phyloP scores from a whole-genome alignment of 2,329 filamentous ascomycete genomes.

The Diplocarpon mali region DNA sequence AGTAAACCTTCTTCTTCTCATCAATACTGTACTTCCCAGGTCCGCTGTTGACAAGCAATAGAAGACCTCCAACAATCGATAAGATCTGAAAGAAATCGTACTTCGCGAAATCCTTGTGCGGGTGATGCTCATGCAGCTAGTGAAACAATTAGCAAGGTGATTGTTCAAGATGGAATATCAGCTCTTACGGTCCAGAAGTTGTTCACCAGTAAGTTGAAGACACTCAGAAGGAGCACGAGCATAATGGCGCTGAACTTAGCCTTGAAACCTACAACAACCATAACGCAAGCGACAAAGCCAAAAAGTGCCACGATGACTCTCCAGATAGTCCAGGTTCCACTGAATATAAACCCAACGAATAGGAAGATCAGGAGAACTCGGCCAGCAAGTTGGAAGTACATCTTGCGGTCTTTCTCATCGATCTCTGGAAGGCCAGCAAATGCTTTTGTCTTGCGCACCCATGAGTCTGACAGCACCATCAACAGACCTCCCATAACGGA shows the following conservation, averaged over 20 bases:
- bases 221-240: constrained; percentile 84
- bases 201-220: constrained; percentile 97
- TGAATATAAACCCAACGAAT: constrained; percentile 93
- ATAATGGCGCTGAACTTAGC: constrained; percentile 97
- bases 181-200: constrained; percentile 96
- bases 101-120: constrained; percentile 99
- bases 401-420: constrained; percentile 99
- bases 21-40: constrained; percentile 96
- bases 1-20: constrained; percentile 99
- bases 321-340: constrained; percentile 84
- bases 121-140: constrained; percentile 92
- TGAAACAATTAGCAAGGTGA: constrained; percentile 1
- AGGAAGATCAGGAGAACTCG: constrained; percentile 94
- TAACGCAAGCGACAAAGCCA: constrained; percentile 84
- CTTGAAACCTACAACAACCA: constrained; percentile 99
- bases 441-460: constrained; percentile 94
- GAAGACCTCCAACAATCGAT: constrained; percentile 91
- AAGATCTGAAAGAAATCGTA: constrained; percentile 99
- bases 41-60: constrained; percentile 96
- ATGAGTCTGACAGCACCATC: constrained; percentile 97
- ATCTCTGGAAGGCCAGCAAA: constrained; percentile 88
- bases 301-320: constrained; percentile 74
- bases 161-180: background rate
- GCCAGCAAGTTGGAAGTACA: constrained; percentile 98
- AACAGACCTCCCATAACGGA: constrained; percentile 94